Conservation (phyloP, 345 rosid species). For the Boechera divaricarpa region DNA sequence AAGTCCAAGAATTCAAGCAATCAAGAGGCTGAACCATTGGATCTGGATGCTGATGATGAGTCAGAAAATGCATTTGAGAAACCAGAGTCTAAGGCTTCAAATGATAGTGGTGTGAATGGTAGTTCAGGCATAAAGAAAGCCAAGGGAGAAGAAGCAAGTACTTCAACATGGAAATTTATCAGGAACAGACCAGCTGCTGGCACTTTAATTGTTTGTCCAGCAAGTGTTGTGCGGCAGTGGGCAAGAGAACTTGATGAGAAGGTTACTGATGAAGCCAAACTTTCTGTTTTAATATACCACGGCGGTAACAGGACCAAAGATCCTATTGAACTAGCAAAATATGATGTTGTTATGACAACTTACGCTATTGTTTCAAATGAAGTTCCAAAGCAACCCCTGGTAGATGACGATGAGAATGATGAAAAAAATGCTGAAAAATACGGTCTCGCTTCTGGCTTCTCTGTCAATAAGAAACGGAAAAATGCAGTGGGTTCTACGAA, state of each 20-base stretch:
- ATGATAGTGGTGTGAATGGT: conserved; percentile 52
- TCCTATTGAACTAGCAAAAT: conserved; percentile 80
- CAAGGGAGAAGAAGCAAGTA: conserved; percentile 59
- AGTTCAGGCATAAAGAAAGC: conserved; percentile 46
- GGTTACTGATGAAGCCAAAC: conserved; percentile 73
- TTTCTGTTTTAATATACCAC: conserved; percentile 76
- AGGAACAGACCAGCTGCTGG: conserved; percentile 80
- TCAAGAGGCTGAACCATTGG: conserved; percentile 72
- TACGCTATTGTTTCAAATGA: conserved; percentile 86
- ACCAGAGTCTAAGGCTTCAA: conserved; percentile 31
- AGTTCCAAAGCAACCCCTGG: conserved; percentile 88
- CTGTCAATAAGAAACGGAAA: conserved; percentile 65
- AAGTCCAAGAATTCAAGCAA: conserved; percentile 55
- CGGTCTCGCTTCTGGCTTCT: conserved; percentile 74
- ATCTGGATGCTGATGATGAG: conserved; percentile 86
- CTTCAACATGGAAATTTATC: conserved; percentile 53
- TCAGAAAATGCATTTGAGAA: conserved; percentile 32
- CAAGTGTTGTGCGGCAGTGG: conserved; percentile 96
- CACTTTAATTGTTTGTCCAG: conserved; percentile 96
- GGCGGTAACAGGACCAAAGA: conserved; percentile 91
- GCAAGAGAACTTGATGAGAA: conserved; percentile 88
- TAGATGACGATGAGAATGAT: conserved; percentile 76
- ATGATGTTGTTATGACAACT: conserved; percentile 93
- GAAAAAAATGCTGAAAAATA: conserved; percentile 64
- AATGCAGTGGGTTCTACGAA: conserved; percentile 44